Conservation (phyloP, 257 asterid species). For the Jacaranda copaia region DNA sequence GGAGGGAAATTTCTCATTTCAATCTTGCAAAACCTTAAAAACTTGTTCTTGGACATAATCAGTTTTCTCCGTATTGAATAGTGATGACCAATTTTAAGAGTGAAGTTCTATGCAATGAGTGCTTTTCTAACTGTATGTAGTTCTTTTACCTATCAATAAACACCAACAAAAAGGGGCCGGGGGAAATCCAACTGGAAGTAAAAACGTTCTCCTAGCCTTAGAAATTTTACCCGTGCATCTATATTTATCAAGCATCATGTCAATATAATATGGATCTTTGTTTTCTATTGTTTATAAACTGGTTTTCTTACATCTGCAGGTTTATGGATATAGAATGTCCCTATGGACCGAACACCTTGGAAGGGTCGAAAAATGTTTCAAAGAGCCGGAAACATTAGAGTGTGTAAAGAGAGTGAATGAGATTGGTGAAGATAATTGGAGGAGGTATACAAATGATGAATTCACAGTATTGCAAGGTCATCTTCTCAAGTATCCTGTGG, state of each 20-base stretch:
- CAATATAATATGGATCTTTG: background rate
- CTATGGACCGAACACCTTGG: conserved; percentile 96
- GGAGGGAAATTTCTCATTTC: background rate
- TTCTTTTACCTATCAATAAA: background rate
- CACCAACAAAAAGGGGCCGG: background rate
- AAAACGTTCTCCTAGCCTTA: background rate
- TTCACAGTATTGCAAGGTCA: conserved; percentile 71
- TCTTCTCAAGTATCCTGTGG: conserved; percentile 83
- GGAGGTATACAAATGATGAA: conserved; percentile 50
- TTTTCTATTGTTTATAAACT: background rate
- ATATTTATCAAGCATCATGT: too few species aligned
- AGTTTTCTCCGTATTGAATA: background rate
- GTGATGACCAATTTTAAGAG: background rate
- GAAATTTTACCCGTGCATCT: too few species aligned
- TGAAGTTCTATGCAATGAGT: background rate
- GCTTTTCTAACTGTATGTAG: background rate
- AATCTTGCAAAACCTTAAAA: background rate
- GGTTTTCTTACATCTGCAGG: conserved; percentile 41
- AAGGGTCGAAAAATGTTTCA: conserved; percentile 51
- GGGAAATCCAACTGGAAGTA: conserved; percentile 5
- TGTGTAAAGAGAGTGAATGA: conserved; percentile 74
- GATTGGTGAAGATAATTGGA: conserved; percentile 76
- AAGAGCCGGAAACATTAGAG: conserved; percentile 63
- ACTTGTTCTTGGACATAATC: background rate
- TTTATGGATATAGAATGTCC: conserved; percentile 87